Conservation (phyloP, 352 stramenopile genomes). For the Globisporangium nunn region DNA sequence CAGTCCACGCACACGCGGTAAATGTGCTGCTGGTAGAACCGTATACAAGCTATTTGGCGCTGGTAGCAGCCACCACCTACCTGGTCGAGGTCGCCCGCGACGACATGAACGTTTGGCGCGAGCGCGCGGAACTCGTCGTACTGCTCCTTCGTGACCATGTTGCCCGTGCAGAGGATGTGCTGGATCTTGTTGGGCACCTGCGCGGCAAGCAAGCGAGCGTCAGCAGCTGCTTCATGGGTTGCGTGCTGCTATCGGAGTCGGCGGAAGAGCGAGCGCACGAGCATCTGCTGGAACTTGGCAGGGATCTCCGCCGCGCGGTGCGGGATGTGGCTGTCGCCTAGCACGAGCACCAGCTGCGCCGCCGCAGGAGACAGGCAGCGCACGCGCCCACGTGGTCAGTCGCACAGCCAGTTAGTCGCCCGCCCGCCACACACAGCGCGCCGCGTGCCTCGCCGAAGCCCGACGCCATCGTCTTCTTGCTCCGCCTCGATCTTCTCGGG, state of each 20-base stretch:
- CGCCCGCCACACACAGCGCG: neutral
- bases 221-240: no score
- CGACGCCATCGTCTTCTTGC: slow-evolving; percentile 30
- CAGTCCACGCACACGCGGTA: no score
- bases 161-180: slow-evolving; percentile 97
- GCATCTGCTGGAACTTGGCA: slow-evolving; percentile 95
- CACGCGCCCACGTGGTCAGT: neutral
- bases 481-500: slow-evolving; percentile 6
- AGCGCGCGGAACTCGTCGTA: slow-evolving; percentile 93
- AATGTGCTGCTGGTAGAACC: no score
- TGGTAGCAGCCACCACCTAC: slow-evolving; percentile 15
- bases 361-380: neutral
- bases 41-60: no score
- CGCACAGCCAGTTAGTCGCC: neutral
- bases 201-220: neutral
- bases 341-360: slow-evolving; percentile 92
- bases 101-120: slow-evolving; percentile 95
- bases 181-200: slow-evolving; percentile 98
- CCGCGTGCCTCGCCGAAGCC: slow-evolving; percentile 51
- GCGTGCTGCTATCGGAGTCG: no score
- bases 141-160: slow-evolving; percentile 93
- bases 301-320: slow-evolving; percentile 91
- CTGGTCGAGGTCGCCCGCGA: slow-evolving; percentile 93
- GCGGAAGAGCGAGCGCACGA: slow-evolving; percentile 22
- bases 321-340: slow-evolving; percentile 97